phyloP scores from a whole-genome alignment of 192 early-diverging fungal genomes.

The Backusella macrospora region DNA sequence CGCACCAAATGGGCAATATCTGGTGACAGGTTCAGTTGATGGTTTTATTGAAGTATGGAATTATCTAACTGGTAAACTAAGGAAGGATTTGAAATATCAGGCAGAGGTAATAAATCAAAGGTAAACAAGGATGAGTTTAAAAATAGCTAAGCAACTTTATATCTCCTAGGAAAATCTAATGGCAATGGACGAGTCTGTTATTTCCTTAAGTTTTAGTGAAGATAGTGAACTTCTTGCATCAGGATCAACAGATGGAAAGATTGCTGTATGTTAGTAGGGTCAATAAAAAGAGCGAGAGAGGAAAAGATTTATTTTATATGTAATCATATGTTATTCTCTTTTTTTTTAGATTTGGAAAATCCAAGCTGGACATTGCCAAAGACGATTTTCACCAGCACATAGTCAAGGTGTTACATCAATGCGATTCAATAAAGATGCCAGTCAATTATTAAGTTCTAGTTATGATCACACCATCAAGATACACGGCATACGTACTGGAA shows the following conservation, averaged over 20 bases:
- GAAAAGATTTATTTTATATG: background rate
- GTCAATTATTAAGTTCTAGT: conserved; percentile 79
- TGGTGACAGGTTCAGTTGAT: conserved; percentile 90
- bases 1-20: conserved; percentile 80
- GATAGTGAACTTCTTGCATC: conserved; percentile 83
- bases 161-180: conserved; percentile 75
- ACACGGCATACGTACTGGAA: conserved; percentile 90
- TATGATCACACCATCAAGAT: conserved; percentile 81
- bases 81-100: conserved; percentile 90
- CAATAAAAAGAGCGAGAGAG: background rate
- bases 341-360: conserved; percentile 85
- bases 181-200: conserved; percentile 88
- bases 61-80: conserved; percentile 84
- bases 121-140: background rate
- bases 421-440: conserved; percentile 75
- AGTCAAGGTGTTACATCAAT: conserved; percentile 83
- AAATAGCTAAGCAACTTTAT: background rate
- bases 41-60: conserved; percentile 98
- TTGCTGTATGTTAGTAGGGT: conserved; percentile 59
- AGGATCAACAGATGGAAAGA: conserved; percentile 83
- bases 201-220: conserved; percentile 73
- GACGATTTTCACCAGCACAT: conserved; percentile 84
- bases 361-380: conserved; percentile 69
- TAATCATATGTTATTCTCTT: no score
- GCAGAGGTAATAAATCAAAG: conserved; percentile 58